A percentile compares a stretch with the other conserved stretches of the same genome.
phyloP scores from a whole-genome alignment of 106 monocot genomes.

The Gastrodia elata region DNA sequence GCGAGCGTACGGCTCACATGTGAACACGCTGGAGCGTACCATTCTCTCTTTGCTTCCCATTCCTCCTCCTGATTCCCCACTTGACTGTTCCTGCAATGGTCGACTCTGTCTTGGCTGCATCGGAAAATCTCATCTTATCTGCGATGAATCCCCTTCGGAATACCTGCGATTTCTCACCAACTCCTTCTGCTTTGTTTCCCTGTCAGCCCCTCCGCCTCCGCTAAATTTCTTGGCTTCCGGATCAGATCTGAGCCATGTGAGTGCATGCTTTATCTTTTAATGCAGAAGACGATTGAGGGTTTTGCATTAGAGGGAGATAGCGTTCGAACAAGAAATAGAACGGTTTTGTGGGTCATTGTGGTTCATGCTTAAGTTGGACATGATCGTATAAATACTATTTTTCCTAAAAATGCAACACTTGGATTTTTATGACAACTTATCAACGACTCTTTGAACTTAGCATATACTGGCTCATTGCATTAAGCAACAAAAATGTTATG shows the following conservation, averaged over 20 bases:
- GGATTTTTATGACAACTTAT: too few relatives aligned
- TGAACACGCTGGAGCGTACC: slow-evolving; percentile 9
- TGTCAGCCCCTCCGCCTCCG: slow-evolving; percentile 5
- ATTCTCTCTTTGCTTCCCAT: slow-evolving; percentile 27
- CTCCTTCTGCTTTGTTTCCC: slow-evolving; percentile 8
- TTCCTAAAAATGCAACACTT: too few relatives aligned
- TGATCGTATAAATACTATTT: not conserved
- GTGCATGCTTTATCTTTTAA: not conserved
- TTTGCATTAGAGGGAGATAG: not conserved
- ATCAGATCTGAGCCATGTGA: slow-evolving; percentile 4
- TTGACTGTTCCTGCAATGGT: slow-evolving; percentile 8
- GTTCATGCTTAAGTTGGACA: not conserved
- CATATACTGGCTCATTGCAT: too few relatives aligned
- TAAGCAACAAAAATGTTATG: too few relatives aligned
- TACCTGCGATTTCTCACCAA: slow-evolving; percentile 17
- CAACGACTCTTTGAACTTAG: too few relatives aligned
- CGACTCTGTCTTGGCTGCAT: slow-evolving; percentile 22
- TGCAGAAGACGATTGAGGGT: not conserved
- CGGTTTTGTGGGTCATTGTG: not conserved
- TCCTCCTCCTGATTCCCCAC: not conserved
- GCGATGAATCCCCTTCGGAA: slow-evolving; percentile 12
- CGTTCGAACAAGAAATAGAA: not conserved
- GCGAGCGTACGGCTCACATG: slow-evolving; percentile 15
- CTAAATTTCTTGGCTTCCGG: not conserved
- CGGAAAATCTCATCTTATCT: slow-evolving; percentile 13